These are phyloP conservation scores for Coemansia nantahalensis DNA, from an alignment of 192 early-diverging fungal species.

Conservation along the genomic window DNA sequence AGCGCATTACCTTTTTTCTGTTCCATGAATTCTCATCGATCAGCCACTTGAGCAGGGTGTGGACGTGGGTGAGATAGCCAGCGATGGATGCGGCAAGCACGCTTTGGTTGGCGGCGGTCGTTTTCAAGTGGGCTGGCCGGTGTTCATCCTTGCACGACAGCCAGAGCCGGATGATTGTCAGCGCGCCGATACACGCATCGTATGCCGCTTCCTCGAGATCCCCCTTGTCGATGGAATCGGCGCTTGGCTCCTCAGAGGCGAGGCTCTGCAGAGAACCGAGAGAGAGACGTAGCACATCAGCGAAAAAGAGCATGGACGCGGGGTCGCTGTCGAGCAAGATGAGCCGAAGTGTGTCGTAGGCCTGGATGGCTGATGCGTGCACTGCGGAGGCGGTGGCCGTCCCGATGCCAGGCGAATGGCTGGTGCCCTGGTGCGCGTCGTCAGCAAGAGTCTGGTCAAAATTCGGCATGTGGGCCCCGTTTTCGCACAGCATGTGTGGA, in stretches of 20 bases:
- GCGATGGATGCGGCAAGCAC: slow-evolving; percentile 4
- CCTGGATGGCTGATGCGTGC: slow-evolving; percentile 8
- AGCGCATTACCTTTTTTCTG: slow-evolving; percentile 33
- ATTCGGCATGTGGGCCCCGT: slow-evolving; percentile 24
- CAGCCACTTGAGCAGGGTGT: slow-evolving; percentile 24
- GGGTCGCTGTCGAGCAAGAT: slow-evolving; percentile 25
- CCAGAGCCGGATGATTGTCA: slow-evolving; percentile 41
- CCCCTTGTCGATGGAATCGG: slow-evolving; percentile 4
- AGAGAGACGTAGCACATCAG: slow-evolving; percentile 28
- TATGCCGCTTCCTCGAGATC: slow-evolving; percentile 19
- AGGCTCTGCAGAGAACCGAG: slow-evolving; percentile 12
- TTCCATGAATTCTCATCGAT: slow-evolving; percentile 29
- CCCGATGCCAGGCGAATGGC: no score
- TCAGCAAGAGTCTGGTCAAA: background rate
- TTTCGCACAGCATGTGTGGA: slow-evolving; percentile 20
- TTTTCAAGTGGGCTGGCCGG: slow-evolving; percentile 26
- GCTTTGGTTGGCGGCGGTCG: background rate
- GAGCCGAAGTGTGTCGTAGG: slow-evolving; percentile 26
- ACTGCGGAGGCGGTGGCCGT: no score
- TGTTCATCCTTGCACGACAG: slow-evolving; percentile 35
- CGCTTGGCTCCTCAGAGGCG: background rate
- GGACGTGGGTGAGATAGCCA: slow-evolving; percentile 22
- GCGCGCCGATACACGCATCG: slow-evolving; percentile 25
- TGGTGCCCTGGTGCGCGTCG: background rate
- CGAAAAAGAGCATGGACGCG: slow-evolving; percentile 31